A percentile compares a stretch with the other conserved stretches of the same genome.
Evolutionary conservation across 2,329 filamentous ascomycete genomes (phyloP).

Genomic region (Penicillium aurantiogriseum): DNA sequence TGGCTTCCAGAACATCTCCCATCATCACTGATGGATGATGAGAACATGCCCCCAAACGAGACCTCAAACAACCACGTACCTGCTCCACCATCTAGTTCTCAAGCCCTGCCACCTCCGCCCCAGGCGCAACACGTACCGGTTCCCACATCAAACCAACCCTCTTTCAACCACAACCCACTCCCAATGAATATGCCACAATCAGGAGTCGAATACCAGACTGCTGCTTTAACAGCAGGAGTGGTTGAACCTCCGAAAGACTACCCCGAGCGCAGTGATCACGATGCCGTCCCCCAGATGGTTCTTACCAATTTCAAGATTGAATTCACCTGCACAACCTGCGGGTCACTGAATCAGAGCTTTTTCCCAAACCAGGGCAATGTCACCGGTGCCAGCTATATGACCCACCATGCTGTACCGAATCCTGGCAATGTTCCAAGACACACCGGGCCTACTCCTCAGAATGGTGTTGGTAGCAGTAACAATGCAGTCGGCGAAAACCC

Average conservation of each 20-base stretch:
- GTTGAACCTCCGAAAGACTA: conserved; percentile 27
- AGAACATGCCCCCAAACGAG: conserved; percentile 25
- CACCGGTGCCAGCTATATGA: conserved; percentile 30
- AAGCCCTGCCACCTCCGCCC: conserved; percentile 22
- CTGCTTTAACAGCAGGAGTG: conserved; percentile 19
- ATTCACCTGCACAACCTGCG: conserved; percentile 41
- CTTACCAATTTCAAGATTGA: conserved; percentile 43
- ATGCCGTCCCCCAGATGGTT: conserved; percentile 30
- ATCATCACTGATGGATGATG: conserved; percentile 28
- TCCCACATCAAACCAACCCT: conserved; percentile 22
- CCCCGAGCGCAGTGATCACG: conserved; percentile 25
- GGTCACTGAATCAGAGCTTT: conserved; percentile 40
- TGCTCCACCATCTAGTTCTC: conserved; percentile 20
- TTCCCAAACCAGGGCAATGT: conserved; percentile 40
- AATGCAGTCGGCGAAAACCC: conserved; percentile 21
- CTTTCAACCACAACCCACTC: conserved; percentile 24
- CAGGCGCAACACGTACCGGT: conserved; percentile 25
- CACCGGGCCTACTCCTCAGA: conserved; percentile 17
- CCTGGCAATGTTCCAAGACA: conserved; percentile 20
- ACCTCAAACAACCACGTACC: conserved; percentile 21
- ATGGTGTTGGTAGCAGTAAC: conserved; percentile 18
- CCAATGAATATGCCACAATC: conserved; percentile 26
- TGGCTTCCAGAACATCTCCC: conserved; percentile 35
- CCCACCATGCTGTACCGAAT: conserved; percentile 24
- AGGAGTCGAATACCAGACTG: conserved; percentile 22